Conservation (phyloP, 2,329 filamentous ascomycete species). For the Trichoderma hamatum region DNA sequence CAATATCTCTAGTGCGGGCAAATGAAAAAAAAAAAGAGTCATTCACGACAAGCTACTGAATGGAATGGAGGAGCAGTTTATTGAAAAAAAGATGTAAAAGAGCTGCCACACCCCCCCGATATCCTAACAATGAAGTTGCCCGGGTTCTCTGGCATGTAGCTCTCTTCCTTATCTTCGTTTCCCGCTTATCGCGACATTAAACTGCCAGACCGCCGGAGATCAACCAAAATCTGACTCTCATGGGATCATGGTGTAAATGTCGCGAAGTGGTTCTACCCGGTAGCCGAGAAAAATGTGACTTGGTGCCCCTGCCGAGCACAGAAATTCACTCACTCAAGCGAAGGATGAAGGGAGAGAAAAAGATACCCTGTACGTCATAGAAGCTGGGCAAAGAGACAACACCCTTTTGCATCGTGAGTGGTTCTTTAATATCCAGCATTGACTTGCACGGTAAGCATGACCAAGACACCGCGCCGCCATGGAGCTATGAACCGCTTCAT, state of each 20-base stretch:
- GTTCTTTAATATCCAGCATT: not conserved
- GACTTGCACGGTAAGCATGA: not conserved
- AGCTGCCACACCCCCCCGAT: conserved; percentile 13
- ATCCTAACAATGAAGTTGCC: conserved; percentile 12
- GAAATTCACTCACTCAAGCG: conserved; percentile 17
- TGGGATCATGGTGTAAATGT: not conserved
- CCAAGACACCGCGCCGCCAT: not conserved
- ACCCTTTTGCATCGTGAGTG: not conserved
- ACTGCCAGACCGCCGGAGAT: not conserved
- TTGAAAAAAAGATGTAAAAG: not conserved
- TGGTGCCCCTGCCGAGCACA: not conserved
- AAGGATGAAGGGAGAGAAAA: not conserved
- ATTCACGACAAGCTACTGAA: not conserved
- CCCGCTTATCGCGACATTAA: not conserved
- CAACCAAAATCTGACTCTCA: not conserved
- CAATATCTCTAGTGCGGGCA: conserved; percentile 14
- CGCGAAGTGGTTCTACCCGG: not conserved
- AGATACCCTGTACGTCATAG: conserved; percentile 6
- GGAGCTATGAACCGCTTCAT: conserved; percentile 2
- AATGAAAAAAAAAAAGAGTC: not conserved
- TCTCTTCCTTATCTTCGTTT: not conserved
- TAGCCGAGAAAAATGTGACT: not conserved
- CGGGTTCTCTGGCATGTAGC: not conserved
- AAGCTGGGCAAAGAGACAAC: conserved; percentile 5
- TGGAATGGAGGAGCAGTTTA: not conserved